Conservation (phyloP, 2,329 filamentous ascomycete species). For the Aspergillus amoenus region DNA sequence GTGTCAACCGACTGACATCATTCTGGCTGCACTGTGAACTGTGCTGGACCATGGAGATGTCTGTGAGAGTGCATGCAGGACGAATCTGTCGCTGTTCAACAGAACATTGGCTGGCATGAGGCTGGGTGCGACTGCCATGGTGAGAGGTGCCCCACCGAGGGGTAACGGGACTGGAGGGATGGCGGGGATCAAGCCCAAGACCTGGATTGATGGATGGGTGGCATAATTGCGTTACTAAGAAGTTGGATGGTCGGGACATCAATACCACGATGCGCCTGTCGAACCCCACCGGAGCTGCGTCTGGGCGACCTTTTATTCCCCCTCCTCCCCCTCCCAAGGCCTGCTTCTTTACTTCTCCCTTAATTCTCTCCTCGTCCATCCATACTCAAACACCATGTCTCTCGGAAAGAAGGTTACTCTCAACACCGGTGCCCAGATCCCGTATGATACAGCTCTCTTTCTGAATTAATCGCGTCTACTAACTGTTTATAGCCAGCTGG, state of each 20-base stretch:
- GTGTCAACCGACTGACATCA: not conserved
- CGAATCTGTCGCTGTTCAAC: too few relatives aligned
- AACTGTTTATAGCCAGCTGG: conserved; percentile 31
- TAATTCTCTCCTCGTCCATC: not conserved
- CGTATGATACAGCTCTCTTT: conserved; percentile 29
- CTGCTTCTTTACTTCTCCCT: not conserved
- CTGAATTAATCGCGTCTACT: not conserved
- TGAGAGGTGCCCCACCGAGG: not conserved
- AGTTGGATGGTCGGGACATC: not conserved
- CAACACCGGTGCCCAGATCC: conserved; percentile 39
- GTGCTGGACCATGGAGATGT: too few relatives aligned
- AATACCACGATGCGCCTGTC: not conserved
- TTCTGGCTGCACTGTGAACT: not conserved
- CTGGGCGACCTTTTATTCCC: conserved; percentile 9
- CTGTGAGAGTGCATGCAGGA: too few relatives aligned
- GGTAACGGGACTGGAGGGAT: not conserved
- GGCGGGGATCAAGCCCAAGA: not conserved
- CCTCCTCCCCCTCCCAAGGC: not conserved
- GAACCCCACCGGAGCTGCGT: conserved; percentile 17
- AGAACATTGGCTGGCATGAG: too few relatives aligned
- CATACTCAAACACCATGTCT: conserved; percentile 35
- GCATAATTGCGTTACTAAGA: not conserved
- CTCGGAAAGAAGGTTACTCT: conserved; percentile 41
- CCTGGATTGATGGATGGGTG: not conserved
- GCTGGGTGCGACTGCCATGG: not conserved